Percentiles rank a stretch among this genome's conserved stretches.
Conservation (phyloP, 352 stramenopile species). For the Saprolegnia diclina region DNA sequence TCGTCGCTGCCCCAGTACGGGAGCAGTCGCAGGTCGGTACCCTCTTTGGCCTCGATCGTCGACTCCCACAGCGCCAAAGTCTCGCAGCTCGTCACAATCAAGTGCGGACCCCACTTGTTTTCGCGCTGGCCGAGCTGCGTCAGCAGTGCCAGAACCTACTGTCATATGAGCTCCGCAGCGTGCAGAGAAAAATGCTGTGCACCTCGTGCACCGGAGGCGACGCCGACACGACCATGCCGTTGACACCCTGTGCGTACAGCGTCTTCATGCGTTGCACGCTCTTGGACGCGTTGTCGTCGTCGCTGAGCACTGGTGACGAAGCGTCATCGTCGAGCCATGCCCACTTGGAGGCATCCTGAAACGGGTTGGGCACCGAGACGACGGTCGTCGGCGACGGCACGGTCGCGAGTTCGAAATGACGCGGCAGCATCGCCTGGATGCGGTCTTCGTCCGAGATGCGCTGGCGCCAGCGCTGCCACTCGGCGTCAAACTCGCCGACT, state of each 20-base stretch:
- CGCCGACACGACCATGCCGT: conserved; percentile 13
- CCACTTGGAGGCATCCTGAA: conserved; percentile 16
- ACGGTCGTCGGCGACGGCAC: conserved; percentile 1
- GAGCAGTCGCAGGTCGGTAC: conserved; percentile 34
- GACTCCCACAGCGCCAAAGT: conserved; percentile 42
- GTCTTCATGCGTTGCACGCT: conserved; percentile 2
- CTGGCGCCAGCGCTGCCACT: conserved; percentile 7
- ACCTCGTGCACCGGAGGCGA: neutral
- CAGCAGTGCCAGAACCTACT: conserved; percentile 26
- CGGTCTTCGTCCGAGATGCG: neutral
- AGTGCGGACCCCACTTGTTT: conserved; percentile 30
- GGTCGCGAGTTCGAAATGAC: too few relatives aligned
- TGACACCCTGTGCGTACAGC: conserved; percentile 15
- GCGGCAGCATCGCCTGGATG: neutral
- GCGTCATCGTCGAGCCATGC: neutral
- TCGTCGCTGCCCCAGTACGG: conserved; percentile 47
- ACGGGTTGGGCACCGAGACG: conserved; percentile 21
- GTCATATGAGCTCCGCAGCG: neutral
- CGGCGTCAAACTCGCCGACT: conserved; percentile 19
- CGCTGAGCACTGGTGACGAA: neutral
- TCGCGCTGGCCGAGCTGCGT: neutral
- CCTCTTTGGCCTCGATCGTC: conserved; percentile 29
- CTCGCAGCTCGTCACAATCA: conserved; percentile 39
- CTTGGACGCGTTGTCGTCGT: neutral
- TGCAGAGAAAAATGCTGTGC: neutral